Conservation (phyloP, 169 alveolate genomes). For the Eimeria necatrix region DNA sequence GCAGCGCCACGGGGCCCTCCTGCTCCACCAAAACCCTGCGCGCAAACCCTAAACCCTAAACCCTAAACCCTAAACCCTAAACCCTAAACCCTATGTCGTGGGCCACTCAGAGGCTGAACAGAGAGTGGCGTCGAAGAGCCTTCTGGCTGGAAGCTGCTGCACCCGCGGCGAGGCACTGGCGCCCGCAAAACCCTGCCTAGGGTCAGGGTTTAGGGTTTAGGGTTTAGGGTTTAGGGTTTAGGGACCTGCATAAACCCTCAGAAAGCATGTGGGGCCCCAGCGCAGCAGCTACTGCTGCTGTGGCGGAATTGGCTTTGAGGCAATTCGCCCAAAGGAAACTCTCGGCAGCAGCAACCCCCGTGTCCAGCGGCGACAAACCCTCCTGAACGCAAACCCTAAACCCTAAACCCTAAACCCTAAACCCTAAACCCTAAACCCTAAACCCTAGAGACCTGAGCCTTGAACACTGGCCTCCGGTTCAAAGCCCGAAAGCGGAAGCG, state of each 20-base stretch:
- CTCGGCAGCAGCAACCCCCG: slow-evolving; percentile 12
- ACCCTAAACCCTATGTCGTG: neutral
- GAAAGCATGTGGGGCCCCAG: slow-evolving; percentile 29
- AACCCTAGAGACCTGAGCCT: neutral
- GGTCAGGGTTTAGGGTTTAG: neutral
- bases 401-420: slow-evolving; percentile 30
- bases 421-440: slow-evolving; percentile 36
- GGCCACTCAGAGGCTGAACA: neutral
- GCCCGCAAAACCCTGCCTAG: too few species aligned
- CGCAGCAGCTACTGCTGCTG: neutral
- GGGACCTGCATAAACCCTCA: slow-evolving; percentile 3
- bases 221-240: slow-evolving; percentile 44
- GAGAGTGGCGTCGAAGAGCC: too few species aligned
- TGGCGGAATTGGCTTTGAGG: neutral
- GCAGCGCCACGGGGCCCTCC: slow-evolving; percentile 78
- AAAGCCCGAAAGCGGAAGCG: too few species aligned
- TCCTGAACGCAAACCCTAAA: neutral
- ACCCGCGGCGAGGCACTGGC: too few species aligned
- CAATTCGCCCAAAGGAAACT: neutral
- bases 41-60: slow-evolving; percentile 4
- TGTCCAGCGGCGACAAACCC: neutral
- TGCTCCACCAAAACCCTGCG: slow-evolving; percentile 62
- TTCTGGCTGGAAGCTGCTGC: too few species aligned
- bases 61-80: neutral
- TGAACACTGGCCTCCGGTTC: too few species aligned